Conservation (phyloP, 2,329 filamentous ascomycete species). For the Neopestalotiopsis sp. region DNA sequence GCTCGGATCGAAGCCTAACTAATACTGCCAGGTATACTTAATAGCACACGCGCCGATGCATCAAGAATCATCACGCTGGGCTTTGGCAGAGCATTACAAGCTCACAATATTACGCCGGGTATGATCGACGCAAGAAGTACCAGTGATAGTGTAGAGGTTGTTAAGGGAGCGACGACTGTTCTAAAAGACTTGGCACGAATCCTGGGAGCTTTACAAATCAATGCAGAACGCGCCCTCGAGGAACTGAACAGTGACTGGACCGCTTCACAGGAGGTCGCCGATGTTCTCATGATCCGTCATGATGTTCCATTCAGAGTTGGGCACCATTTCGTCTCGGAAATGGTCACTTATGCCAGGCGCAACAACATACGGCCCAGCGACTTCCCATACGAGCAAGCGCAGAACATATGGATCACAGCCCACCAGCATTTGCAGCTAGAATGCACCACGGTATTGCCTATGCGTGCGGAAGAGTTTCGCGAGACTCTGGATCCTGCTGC, state of each 20-base stretch:
- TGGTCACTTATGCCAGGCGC: slow-evolving; percentile 14
- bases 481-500: slow-evolving; percentile 14
- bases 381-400: slow-evolving; percentile 14
- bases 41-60: slow-evolving; percentile 15
- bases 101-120: slow-evolving; percentile 15
- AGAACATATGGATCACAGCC: background rate
- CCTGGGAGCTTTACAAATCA: slow-evolving; percentile 8
- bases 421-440: slow-evolving; percentile 2
- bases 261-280: slow-evolving; percentile 14
- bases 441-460: background rate
- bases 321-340: slow-evolving; percentile 14
- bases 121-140: slow-evolving; percentile 15
- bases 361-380: slow-evolving; percentile 11
- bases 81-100: slow-evolving; percentile 10
- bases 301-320: slow-evolving; percentile 13
- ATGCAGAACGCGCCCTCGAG: slow-evolving; percentile 10
- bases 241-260: slow-evolving; percentile 17
- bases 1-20: background rate
- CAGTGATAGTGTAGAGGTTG: slow-evolving; percentile 11
- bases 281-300: slow-evolving; percentile 12
- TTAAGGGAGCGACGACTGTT: slow-evolving; percentile 3
- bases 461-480: slow-evolving; percentile 10
- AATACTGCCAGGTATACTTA: slow-evolving; percentile 3
- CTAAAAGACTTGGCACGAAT: slow-evolving; percentile 12
- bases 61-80: slow-evolving; percentile 8